A percentile compares a stretch with the other conserved stretches of the same genome.
Conservation (phyloP, 2,329 filamentous ascomycete genomes). For the Alternaria sp. region DNA sequence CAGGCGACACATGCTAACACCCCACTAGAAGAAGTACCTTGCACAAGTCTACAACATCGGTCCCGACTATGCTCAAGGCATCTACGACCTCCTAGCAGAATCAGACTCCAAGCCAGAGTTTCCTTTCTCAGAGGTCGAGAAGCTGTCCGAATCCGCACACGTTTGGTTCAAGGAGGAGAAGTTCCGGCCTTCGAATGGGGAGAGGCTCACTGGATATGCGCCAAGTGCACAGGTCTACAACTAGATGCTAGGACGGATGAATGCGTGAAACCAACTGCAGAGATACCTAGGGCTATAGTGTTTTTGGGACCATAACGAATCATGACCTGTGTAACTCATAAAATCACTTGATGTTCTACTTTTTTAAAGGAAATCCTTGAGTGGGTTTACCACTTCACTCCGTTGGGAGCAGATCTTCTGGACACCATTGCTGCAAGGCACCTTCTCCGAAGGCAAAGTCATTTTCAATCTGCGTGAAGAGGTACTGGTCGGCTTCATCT, state of each 20-base stretch:
- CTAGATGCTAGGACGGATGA: not conserved
- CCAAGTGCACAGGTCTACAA: conserved; percentile 32
- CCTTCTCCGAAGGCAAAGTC: conserved; percentile 45
- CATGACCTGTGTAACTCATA: not conserved
- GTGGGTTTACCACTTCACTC: not conserved
- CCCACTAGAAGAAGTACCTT: conserved; percentile 58
- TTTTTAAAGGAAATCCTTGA: not conserved
- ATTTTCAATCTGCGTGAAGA: conserved; percentile 45
- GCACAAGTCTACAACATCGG: conserved; percentile 62
- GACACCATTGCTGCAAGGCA: conserved; percentile 34
- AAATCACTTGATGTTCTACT: not conserved
- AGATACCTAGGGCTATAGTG: not conserved
- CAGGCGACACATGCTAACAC: conserved; percentile 3
- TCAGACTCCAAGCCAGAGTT: conserved; percentile 58
- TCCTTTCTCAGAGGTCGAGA: conserved; percentile 57
- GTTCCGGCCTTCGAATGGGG: conserved; percentile 54
- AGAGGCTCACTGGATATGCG: conserved; percentile 53
- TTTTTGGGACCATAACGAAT: not conserved
- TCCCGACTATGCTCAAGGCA: conserved; percentile 57
- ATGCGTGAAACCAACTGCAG: not conserved
- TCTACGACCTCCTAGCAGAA: conserved; percentile 57
- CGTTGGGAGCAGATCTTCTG: conserved; percentile 26
- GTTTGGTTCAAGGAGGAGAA: conserved; percentile 58
- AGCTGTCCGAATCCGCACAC: conserved; percentile 56
- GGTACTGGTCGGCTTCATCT: conserved; percentile 43